Base-by-base conservation (phyloP, 192 early-diverging fungal genomes). In the Helicostylum pulchrum region DNA sequence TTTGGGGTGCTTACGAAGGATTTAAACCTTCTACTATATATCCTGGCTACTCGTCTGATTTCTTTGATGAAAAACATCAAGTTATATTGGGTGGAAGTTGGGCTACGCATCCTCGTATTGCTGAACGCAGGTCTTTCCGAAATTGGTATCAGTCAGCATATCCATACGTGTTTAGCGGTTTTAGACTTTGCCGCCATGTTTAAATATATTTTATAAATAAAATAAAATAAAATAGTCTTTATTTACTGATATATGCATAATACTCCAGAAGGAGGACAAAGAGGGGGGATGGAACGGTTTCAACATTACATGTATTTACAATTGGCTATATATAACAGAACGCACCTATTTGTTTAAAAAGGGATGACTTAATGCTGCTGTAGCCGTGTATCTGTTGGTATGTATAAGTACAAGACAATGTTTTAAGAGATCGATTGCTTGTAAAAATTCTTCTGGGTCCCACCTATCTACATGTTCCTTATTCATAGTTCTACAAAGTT, bases 71-170 rank as follows among this genome's bases (percentile, higher is more conserved):
- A 23, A 90, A 92, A 59, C 94, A 97, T 74, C 78, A 83, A 64
- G 83, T 93, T 1, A 79, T 97, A 14, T 64, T 94, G 30, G 95
- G 95, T 50, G 95, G 71, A 0, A 87, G 84, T 2, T 97, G 92
- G 88, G 92, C 92, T 8, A 97, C 95, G 0, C 87, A 90, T 53
- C 90, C 91, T 8, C 51, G 85, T 7, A 81, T 96, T 12, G 87
- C 87, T 7, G 76, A 76, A 20, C 64, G 95, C 17, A 64, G 74
- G 51, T 84, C 87, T 6, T 94, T 95, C 74, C 66, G 90, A 10
- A 97, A 97, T 73, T 97, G 94, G 94, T 96, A 93, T 62, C 95
- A 97, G 75, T 62, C 84, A 15, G 83, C 72, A 4, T 97, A 97
- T 67, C 88, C 89, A 10, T 97, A 83, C 67, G 88, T 93, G 9